Percentiles rank a stretch among this genome's conserved stretches.
Conservation (phyloP, 2,329 filamentous ascomycete genomes). For the Pseudopyrenochaeta lycopersici region DNA sequence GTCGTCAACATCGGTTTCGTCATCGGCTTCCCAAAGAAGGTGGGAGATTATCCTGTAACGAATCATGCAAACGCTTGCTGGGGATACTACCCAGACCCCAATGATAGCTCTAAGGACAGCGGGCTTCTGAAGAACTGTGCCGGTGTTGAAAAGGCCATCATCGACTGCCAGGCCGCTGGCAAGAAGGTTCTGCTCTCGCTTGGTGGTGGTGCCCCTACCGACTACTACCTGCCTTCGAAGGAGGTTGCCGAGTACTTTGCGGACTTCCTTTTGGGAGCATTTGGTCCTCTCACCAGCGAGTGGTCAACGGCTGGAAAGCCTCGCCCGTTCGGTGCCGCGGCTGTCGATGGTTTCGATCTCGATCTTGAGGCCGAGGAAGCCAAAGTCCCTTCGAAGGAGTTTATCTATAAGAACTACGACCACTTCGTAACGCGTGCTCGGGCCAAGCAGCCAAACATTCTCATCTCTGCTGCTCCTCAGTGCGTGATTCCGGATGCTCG, state of each 20-base stretch:
- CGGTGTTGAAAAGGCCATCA: conserved; percentile 49
- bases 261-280: conserved; percentile 60
- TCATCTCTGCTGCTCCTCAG: conserved; percentile 64
- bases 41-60: conserved; percentile 59
- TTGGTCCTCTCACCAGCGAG: conserved; percentile 52
- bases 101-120: conserved; percentile 47
- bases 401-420: conserved; percentile 54
- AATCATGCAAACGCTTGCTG: conserved; percentile 64
- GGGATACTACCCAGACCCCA: conserved; percentile 45
- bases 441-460: conserved; percentile 48
- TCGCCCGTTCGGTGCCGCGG: conserved; percentile 58
- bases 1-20: conserved; percentile 67
- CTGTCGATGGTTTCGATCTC: conserved; percentile 64
- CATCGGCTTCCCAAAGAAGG: conserved; percentile 61
- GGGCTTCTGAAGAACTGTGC: conserved; percentile 55
- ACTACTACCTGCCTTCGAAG: conserved; percentile 55
- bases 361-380: conserved; percentile 51
- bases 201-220: conserved; percentile 52
- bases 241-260: conserved; percentile 57
- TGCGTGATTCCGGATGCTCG: conserved; percentile 59
- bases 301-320: conserved; percentile 43
- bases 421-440: conserved; percentile 60
- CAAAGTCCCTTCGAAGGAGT: conserved; percentile 28
- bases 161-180: conserved; percentile 40
- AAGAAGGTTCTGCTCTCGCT: conserved; percentile 56